Evolutionary conservation across 306 rosid genomes (phyloP).

Genomic region (Benincasa hispida): DNA sequence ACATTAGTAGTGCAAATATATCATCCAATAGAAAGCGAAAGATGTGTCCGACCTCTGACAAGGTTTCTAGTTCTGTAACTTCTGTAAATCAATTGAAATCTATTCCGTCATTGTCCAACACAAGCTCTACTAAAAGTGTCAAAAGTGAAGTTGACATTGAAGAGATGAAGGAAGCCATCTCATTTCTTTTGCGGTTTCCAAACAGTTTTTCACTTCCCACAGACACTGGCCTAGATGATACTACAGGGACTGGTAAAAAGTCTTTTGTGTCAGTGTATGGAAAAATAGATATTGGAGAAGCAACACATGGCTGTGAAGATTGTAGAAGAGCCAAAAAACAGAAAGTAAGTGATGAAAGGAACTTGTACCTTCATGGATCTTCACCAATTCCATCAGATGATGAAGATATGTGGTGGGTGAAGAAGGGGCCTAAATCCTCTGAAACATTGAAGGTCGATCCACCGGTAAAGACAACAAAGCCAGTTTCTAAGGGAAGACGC

Average conservation of each 20-base stretch:
- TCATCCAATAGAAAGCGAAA: constrained; percentile 30
- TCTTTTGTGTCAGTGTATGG: constrained; percentile 27
- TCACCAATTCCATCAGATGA: constrained; percentile 53
- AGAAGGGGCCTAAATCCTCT: constrained; percentile 53
- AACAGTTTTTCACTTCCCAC: constrained; percentile 21
- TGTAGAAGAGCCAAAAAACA: constrained; percentile 77
- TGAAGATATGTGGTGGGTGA: constrained; percentile 83
- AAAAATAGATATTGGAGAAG: constrained; percentile 53
- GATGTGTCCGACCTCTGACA: constrained; percentile 25
- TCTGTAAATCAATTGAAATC: constrained; percentile 35
- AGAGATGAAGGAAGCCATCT: constrained; percentile 63
- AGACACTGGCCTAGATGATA: constrained; percentile 37
- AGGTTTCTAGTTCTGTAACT: constrained; percentile 34
- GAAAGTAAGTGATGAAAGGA: constrained; percentile 62
- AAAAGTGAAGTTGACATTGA: constrained; percentile 43
- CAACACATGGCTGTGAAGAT: constrained; percentile 90
- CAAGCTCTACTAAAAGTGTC: constrained; percentile 25
- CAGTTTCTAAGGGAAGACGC: constrained; percentile 58
- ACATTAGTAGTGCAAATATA: constrained; percentile 15
- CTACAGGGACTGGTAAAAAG: constrained; percentile 46
- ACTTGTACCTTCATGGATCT: constrained; percentile 35
- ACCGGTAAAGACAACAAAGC: constrained; percentile 53
- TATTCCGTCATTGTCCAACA: constrained; percentile 18
- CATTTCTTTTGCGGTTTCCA: constrained; percentile 54
- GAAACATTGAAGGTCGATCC: constrained; percentile 63